Conservation (phyloP, 2,329 filamentous ascomycete genomes). For the Blastomyces percursus region DNA sequence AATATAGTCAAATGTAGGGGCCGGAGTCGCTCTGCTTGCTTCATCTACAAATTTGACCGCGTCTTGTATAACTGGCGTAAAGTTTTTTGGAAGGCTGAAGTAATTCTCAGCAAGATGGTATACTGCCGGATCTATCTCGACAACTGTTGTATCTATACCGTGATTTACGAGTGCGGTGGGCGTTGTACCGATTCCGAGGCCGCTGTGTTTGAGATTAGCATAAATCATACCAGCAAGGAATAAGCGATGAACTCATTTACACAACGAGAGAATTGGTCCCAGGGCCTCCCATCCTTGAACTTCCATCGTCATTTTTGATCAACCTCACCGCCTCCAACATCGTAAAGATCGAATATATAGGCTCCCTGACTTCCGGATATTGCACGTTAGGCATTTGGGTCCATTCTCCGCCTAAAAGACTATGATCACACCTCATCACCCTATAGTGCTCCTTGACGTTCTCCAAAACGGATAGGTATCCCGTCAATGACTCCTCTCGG, state of each 20-base stretch:
- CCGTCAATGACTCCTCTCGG: constrained; percentile 74
- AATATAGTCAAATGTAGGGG: constrained; percentile 68
- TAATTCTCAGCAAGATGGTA: constrained; percentile 72
- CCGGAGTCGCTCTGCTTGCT: constrained; percentile 39
- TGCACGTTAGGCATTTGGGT: constrained; percentile 42
- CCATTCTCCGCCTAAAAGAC: constrained; percentile 88
- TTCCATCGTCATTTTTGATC: constrained; percentile 45
- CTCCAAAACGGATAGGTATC: constrained; percentile 85
- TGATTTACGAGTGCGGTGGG: constrained; percentile 78
- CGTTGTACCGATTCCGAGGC: constrained; percentile 84
- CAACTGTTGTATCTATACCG: constrained; percentile 82
- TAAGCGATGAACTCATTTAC: constrained; percentile 40
- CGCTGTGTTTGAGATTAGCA: constrained; percentile 40
- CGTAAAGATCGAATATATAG: constrained; percentile 91
- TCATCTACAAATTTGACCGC: constrained; percentile 57
- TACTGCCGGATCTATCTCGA: constrained; percentile 88
- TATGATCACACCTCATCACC: constrained; percentile 86
- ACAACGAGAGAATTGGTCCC: constrained; percentile 74
- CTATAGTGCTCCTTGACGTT: constrained; percentile 60
- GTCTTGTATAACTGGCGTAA: constrained; percentile 70
- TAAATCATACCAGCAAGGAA: constrained; percentile 8
- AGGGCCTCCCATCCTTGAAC: constrained; percentile 39
- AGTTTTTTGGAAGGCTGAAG: constrained; percentile 67
- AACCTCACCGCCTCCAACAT: constrained; percentile 88
- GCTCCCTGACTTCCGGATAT: constrained; percentile 56